phyloP scores from a whole-genome alignment of 441 rosid species.

The Hura crepitans region DNA sequence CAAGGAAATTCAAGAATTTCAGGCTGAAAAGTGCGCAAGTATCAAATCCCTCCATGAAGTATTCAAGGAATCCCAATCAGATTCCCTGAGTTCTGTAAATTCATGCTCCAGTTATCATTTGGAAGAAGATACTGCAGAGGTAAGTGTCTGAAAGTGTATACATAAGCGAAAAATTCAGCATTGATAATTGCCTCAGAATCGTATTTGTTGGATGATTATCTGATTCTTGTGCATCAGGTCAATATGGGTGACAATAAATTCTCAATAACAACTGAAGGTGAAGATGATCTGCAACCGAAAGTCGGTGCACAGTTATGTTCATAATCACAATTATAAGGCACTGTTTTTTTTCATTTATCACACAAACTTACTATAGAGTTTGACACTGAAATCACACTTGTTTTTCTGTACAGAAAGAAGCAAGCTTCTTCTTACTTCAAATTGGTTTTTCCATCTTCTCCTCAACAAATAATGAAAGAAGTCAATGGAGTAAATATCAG shows the following conservation, averaged over 20 bases:
- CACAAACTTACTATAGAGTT: not conserved
- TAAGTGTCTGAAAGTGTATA: slow-evolving; percentile 14
- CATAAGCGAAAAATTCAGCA: too few species aligned
- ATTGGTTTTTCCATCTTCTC: slow-evolving; percentile 23
- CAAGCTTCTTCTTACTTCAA: slow-evolving; percentile 28
- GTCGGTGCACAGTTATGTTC: slow-evolving; percentile 36
- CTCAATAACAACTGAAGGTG: slow-evolving; percentile 15
- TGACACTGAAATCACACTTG: not conserved
- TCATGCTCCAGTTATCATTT: slow-evolving; percentile 23
- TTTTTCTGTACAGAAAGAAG: slow-evolving; percentile 32
- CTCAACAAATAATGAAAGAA: slow-evolving; percentile 25
- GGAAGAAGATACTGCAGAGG: slow-evolving; percentile 39
- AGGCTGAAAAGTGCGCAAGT: slow-evolving; percentile 24
- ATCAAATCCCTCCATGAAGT: slow-evolving; percentile 47
- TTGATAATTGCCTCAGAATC: not conserved
- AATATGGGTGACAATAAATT: slow-evolving; percentile 15
- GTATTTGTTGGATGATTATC: slow-evolving; percentile 11
- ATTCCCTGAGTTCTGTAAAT: slow-evolving; percentile 32
- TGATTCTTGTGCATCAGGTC: slow-evolving; percentile 29
- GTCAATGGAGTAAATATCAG: slow-evolving; percentile 22
- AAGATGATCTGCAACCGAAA: slow-evolving; percentile 25
- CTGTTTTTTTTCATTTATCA: slow-evolving; percentile 3
- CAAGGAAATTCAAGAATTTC: slow-evolving; percentile 24
- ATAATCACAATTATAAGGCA: not conserved
- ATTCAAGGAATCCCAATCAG: slow-evolving; percentile 47